Base-by-base conservation (phyloP, 2,329 filamentous ascomycete genomes). In the Cucurbitaria berberidis region DNA sequence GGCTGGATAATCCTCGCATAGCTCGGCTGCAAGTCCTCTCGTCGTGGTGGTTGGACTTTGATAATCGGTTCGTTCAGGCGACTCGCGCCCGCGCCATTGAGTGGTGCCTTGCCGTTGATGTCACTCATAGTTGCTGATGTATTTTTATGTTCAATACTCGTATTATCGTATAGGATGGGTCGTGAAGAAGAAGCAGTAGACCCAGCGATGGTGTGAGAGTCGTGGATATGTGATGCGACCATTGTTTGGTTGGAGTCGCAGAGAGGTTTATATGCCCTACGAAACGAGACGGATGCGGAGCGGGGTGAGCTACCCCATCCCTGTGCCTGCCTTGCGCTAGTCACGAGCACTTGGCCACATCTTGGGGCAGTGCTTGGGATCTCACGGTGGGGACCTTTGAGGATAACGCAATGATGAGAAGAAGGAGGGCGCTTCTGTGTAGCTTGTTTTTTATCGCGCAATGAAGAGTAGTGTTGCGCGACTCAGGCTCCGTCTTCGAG, bases 1-100 rank as follows among this genome's bases (percentile, higher is more conserved):
- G 84, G 81, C 62, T 84, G 81, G 60, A 90, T 81, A 42, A 81
- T 79, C 58, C 86, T 82, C 6, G 91, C 91, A 74, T 95, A 95
- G 70, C 84, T 90, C 51, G 87, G 87, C 78, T 96, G 92, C 10
- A 98, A 82, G 70, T 97, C 93, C 63, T 92, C 90, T 66, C 87
- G 83, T 55, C 86, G 85, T 15, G 93, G 91, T 19, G 91, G 93
- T 70, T 93, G 84, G 42, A 97, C 92, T 51, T 81, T 80, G 61
- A 82, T 71, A 45, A 81, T 65, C 9, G 74, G 72, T 11, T 72
- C 72, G 15, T 65, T 57, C 13, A 38, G 2, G 36, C 49, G 57
- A 22, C 45, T 40, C 18, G 57, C 27, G 13, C 59, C 53, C 16
- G 51, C 49, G n/a, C 59, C 59, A 39, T 61, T 64, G 34, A 52